phyloP scores from a whole-genome alignment of 371 early-diverging fungal species.

The Mortierella sp. region DNA sequence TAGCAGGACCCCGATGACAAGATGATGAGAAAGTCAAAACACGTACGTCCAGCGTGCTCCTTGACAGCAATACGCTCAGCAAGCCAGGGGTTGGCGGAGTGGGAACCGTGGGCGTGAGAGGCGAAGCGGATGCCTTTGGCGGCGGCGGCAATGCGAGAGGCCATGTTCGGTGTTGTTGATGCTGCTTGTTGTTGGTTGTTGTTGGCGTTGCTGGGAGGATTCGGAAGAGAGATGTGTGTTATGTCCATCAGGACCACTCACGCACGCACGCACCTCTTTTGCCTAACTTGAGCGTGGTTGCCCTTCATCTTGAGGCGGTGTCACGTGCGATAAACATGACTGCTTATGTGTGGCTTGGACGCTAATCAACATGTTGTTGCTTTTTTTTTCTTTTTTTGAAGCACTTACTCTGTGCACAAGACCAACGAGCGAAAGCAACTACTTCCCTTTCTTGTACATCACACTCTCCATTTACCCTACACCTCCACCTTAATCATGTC shows the following conservation, averaged over 20 bases:
- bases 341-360: constrained; percentile 8
- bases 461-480: neutral
- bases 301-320: neutral
- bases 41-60: constrained; percentile 49
- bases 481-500: constrained; percentile 25
- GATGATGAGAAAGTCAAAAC: neutral
- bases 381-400: neutral
- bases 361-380: neutral
- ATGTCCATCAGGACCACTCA: neutral
- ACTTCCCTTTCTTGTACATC: constrained; percentile 3
- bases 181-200: neutral
- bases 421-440: neutral
- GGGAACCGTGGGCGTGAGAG: constrained; percentile 22
- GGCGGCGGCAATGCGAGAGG: constrained; percentile 39
- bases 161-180: constrained; percentile 23
- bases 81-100: constrained; percentile 38
- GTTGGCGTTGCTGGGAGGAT: neutral
- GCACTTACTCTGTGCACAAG: neutral
- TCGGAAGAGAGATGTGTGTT: neutral
- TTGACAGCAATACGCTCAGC: constrained; percentile 49
- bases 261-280: neutral
- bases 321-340: neutral
- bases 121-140: constrained; percentile 48
- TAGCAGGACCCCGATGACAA: neutral
- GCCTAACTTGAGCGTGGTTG: neutral